phyloP scores from a whole-genome alignment of 805 yeast genomes.

The Wickerhamomyces bisporus region DNA sequence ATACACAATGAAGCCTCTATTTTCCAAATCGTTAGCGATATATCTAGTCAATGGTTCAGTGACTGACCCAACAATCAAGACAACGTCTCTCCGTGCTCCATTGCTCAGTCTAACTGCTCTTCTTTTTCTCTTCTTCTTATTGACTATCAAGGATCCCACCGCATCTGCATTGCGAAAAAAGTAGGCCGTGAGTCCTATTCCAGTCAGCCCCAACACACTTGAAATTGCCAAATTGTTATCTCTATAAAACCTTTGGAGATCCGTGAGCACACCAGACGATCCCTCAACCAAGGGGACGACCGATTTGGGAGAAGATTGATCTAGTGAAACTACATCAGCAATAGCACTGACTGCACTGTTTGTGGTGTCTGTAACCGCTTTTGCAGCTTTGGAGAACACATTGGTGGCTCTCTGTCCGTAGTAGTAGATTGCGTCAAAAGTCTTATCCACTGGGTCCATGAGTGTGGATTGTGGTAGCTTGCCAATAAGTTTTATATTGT shows the following conservation, averaged over 20 bases:
- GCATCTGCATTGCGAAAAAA: background rate
- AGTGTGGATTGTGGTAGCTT: too few relatives aligned
- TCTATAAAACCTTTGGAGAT: too few relatives aligned
- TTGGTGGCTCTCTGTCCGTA: constrained; percentile 4
- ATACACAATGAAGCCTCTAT: constrained; percentile 77
- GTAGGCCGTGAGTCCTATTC: constrained; percentile 6
- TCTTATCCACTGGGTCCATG: constrained; percentile 14
- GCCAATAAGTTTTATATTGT: too few relatives aligned
- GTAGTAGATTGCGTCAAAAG: constrained; percentile 15
- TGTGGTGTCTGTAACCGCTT: background rate
- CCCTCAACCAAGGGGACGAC: too few relatives aligned
- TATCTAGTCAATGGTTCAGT: constrained; percentile 66
- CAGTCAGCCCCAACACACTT: background rate
- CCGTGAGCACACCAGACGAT: too few relatives aligned
- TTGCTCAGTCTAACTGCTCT: constrained; percentile 58
- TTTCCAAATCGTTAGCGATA: constrained; percentile 68
- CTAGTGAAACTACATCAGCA: background rate
- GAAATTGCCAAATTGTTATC: too few relatives aligned
- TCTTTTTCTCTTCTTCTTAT: constrained; percentile 27
- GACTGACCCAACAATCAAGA: constrained; percentile 72
- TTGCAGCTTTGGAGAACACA: background rate
- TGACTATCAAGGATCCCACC: too few relatives aligned
- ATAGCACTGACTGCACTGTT: background rate
- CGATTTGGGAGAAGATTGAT: background rate
- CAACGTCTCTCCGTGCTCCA: constrained; percentile 74